Conservation (phyloP, 1,284 basidiomycete genomes). For the Papiliotrema fonsecae region DNA sequence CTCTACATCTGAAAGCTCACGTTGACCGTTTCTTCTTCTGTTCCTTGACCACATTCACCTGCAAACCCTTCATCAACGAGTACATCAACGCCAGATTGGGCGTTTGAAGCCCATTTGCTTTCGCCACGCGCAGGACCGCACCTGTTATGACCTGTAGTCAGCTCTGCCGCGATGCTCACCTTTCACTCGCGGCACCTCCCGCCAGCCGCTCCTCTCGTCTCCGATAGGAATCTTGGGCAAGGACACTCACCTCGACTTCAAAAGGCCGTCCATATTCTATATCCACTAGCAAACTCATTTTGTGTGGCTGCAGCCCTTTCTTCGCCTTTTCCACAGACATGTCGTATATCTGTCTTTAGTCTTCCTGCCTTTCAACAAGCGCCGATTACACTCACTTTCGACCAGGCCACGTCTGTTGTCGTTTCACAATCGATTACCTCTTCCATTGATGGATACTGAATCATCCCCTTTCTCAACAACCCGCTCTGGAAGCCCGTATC, state of each 20-base stretch:
- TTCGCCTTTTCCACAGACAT: slow-evolving; percentile 9
- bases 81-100: slow-evolving; percentile 34
- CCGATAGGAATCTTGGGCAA: background rate
- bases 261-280: slow-evolving; percentile 43
- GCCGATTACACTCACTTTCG: slow-evolving; percentile 12
- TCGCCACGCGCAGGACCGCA: slow-evolving; percentile 35
- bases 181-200: too few species aligned
- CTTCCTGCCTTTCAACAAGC: background rate
- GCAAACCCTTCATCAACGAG: slow-evolving; percentile 37
- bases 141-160: slow-evolving; percentile 31
- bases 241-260: slow-evolving; percentile 37
- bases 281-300: slow-evolving; percentile 41
- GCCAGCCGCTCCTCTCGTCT: too few species aligned
- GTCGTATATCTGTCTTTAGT: slow-evolving; percentile 8
- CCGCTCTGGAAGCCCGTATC: slow-evolving; percentile 33
- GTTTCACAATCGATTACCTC: slow-evolving; percentile 17
- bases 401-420: slow-evolving; percentile 18
- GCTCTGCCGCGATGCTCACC: too few species aligned
- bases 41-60: slow-evolving; percentile 19
- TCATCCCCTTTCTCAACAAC: slow-evolving; percentile 34
- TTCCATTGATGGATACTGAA: slow-evolving; percentile 22
- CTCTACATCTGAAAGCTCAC: too few species aligned
- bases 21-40: too few species aligned
- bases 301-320: slow-evolving; percentile 23
- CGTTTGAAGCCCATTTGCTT: slow-evolving; percentile 19